Evolutionary conservation across 2,329 filamentous ascomycete genomes (phyloP).

Genomic region (Ophiostoma montium): DNA sequence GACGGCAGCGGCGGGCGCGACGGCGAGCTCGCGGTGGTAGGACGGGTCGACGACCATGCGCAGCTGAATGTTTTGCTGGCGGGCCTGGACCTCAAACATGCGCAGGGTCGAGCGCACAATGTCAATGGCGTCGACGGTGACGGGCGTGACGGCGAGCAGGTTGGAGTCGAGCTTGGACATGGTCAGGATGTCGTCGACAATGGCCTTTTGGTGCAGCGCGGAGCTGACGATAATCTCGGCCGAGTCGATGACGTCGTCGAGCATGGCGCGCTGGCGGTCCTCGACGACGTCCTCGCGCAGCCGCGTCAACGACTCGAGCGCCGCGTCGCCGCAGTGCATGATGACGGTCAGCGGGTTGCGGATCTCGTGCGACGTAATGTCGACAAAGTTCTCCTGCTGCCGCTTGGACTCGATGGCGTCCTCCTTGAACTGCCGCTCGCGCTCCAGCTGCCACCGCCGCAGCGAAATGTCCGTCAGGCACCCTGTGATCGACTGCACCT

Average conservation of each 20-base stretch:
- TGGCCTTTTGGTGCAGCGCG: conserved; percentile 65
- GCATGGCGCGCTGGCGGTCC: conserved; percentile 25
- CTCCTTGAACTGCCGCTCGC: conserved; percentile 34
- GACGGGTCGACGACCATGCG: conserved; percentile 49
- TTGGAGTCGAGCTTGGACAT: conserved; percentile 65
- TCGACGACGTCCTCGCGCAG: conserved; percentile 22
- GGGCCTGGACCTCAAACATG: conserved; percentile 66
- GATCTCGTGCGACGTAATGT: conserved; percentile 61
- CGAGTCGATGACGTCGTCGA: conserved; percentile 53
- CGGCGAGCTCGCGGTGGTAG: conserved; percentile 24
- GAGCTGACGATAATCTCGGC: conserved; percentile 67
- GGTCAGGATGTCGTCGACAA: conserved; percentile 62
- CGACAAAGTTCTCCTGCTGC: conserved; percentile 71
- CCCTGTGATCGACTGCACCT: conserved; percentile 33
- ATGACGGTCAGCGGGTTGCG: conserved; percentile 61
- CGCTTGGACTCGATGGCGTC: conserved; percentile 45
- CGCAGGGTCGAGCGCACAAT: conserved; percentile 55
- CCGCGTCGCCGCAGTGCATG: conserved; percentile 59
- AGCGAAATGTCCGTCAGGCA: conserved; percentile 34
- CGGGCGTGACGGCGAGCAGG: conserved; percentile 57
- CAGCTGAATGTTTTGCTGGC: conserved; percentile 53
- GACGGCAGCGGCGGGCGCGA: too few species aligned
- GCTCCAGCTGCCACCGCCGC: conserved; percentile 37
- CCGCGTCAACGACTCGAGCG: conserved; percentile 35
- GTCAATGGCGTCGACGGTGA: conserved; percentile 50